Evolutionary conservation across 768 basidiomycete species (phyloP).

Genomic region (Lactarius pseudohatsudake): DNA sequence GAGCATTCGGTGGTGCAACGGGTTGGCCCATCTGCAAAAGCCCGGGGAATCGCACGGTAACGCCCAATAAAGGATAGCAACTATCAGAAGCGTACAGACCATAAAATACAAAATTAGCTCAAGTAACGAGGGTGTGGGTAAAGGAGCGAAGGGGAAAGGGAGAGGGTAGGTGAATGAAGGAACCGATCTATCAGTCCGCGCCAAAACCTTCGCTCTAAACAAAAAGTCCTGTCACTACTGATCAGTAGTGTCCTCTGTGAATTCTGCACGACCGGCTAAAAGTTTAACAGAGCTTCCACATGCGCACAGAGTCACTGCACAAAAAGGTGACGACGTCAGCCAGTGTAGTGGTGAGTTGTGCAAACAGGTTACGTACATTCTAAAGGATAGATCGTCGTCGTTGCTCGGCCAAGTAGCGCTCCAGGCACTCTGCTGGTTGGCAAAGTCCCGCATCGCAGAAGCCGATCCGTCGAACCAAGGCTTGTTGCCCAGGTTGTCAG

Average conservation of each 20-base stretch:
- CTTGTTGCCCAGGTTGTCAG: slow-evolving; percentile 58
- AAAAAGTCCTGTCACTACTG: slow-evolving; percentile 1
- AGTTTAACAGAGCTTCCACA: slow-evolving; percentile 36
- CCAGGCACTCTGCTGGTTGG: slow-evolving; percentile 62
- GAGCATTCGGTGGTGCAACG: not conserved
- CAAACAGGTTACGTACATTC: slow-evolving; percentile 47
- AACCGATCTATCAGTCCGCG: not conserved
- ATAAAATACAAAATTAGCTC: not conserved
- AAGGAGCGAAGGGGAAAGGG: not conserved
- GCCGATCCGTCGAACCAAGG: slow-evolving; percentile 63
- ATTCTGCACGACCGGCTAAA: no score
- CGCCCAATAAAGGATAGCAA: not conserved
- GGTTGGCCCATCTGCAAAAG: not conserved
- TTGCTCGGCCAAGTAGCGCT: slow-evolving; percentile 70
- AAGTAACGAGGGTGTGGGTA: not conserved
- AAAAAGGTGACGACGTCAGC: not conserved
- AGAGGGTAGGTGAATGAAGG: not conserved
- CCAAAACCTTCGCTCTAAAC: not conserved
- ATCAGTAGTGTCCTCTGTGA: not conserved
- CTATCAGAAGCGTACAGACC: not conserved
- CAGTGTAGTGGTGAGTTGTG: not conserved
- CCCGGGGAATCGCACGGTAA: not conserved
- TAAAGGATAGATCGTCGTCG: slow-evolving; percentile 62
- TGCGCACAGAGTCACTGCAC: slow-evolving; percentile 38
- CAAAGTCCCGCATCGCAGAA: slow-evolving; percentile 74